Evolutionary conservation across 2,329 filamentous ascomycete species (phyloP).

Genomic region (Claviceps paspali): DNA sequence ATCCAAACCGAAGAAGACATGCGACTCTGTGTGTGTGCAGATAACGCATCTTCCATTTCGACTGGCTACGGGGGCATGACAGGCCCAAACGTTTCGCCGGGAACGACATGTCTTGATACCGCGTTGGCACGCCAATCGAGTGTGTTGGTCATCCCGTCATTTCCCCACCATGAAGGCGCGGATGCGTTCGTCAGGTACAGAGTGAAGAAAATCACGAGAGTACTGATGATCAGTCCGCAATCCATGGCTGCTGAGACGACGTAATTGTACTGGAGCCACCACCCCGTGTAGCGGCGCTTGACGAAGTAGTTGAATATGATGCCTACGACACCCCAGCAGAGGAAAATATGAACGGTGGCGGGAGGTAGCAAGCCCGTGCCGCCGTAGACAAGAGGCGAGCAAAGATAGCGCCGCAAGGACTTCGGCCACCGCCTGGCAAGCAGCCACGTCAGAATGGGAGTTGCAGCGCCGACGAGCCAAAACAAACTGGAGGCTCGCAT

Average conservation of each 20-base stretch:
- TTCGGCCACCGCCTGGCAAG: slow-evolving; percentile 46
- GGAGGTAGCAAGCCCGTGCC: slow-evolving; percentile 49
- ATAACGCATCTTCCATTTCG: not conserved
- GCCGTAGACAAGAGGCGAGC: slow-evolving; percentile 53
- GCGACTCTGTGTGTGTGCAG: too few relatives aligned
- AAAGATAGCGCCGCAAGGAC: slow-evolving; percentile 49
- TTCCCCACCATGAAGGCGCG: slow-evolving; percentile 49
- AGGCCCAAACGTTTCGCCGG: slow-evolving; percentile 37
- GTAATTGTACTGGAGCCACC: slow-evolving; percentile 72
- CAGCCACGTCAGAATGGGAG: slow-evolving; percentile 49
- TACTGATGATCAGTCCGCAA: slow-evolving; percentile 48
- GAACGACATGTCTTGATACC: slow-evolving; percentile 24
- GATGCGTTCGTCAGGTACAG: slow-evolving; percentile 42
- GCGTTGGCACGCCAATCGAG: slow-evolving; percentile 29
- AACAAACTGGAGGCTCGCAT: slow-evolving; percentile 52
- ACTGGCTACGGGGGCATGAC: slow-evolving; percentile 8
- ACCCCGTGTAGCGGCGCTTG: slow-evolving; percentile 48
- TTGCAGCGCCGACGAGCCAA: slow-evolving; percentile 49
- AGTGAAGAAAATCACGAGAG: slow-evolving; percentile 55
- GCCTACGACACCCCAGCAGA: slow-evolving; percentile 54
- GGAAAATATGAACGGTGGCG: slow-evolving; percentile 55
- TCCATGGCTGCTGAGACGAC: slow-evolving; percentile 58
- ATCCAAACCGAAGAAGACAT: too few relatives aligned
- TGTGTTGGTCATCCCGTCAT: slow-evolving; percentile 30
- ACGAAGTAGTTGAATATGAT: slow-evolving; percentile 54